Base-by-base conservation (phyloP, 345 rosid species). In the Sonneratia caseolaris region DNA sequence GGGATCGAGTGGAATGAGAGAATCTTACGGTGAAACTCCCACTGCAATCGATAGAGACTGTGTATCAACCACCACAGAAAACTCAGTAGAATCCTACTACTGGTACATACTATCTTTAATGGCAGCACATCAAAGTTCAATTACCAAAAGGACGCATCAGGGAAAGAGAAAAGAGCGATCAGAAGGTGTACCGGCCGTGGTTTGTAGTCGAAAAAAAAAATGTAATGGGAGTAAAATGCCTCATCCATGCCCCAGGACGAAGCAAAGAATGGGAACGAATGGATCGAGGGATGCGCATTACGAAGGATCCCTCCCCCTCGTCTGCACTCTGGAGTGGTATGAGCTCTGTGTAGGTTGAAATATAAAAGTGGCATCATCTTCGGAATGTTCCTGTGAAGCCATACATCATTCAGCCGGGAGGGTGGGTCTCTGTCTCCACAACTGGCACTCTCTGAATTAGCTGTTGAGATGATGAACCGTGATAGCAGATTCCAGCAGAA, bases 251-350 rank as follows among this genome's bases (percentile, higher is more conserved):
- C 70, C 53, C 71, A 0, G 14, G 36, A 56, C 22, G 71, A 73
- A 55, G 76, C 66, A 73, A 67, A 73, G 71, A 67, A 73, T 73
- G 56, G 71, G 62, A 42, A 53, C 42, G 49, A 73, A 67, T 57
- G 32, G 71, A 73, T 66, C 37, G 37, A 73, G 38, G 68, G 35
- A 15, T 61, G 27, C 27, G 59, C 68, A 68, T 11, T 22, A 43
- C 2, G 19, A 57, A 35, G 66, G 36, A 11, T n/a, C 27, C 66
- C 48, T 70, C 37, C 42, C 73, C 42, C 73, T 56, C 56, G 0
- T 10, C 37, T 68, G 49, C 18, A 61, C 19, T 68, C 68, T 68
- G 12, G 65, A 5, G 22, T 12, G 53, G 35, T 43, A 49, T n/a
- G 53, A 43, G 66, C 66, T 32, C 32, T 10, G 7, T 24, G 24